These are phyloP conservation scores for Daldinia concentrica DNA, from an alignment of 495 filamentous ascomycete species.

Conservation along the genomic window DNA sequence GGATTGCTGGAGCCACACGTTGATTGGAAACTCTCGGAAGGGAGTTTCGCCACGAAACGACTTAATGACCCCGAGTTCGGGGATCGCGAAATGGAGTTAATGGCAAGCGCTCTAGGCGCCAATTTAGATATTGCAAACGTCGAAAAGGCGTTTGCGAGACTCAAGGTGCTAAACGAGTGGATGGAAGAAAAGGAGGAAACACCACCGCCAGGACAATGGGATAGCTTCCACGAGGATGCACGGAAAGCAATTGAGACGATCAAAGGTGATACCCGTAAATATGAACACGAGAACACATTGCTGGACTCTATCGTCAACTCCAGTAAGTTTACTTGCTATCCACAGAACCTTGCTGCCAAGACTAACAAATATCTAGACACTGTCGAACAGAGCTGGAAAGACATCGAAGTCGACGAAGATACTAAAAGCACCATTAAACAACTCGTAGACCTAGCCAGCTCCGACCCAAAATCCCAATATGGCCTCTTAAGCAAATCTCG, in stretches of 20 bases:
- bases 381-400: constrained; percentile 11
- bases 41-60: not conserved
- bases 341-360: not conserved
- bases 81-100: not conserved
- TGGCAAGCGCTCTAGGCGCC: not conserved
- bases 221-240: not conserved
- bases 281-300: not conserved
- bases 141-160: not conserved
- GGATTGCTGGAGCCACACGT: not conserved
- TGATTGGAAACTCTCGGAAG: not conserved
- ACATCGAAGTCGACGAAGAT: constrained; percentile 9
- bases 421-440: constrained; percentile 16
- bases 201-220: not conserved
- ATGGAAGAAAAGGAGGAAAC: not conserved
- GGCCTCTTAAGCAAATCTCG: constrained; percentile 11
- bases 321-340: not conserved
- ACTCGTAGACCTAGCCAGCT: constrained; percentile 7
- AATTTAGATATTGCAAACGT: not conserved
- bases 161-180: not conserved
- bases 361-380: not conserved
- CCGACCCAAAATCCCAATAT: constrained; percentile 13
- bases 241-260: not conserved
- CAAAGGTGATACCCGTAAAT: not conserved
- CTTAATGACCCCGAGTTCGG: not conserved
- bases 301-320: not conserved